Percentiles rank a stretch among this genome's conserved stretches.
phyloP scores from a whole-genome alignment of 2,329 filamentous ascomycete species.

The Paecilomyces sp. region DNA sequence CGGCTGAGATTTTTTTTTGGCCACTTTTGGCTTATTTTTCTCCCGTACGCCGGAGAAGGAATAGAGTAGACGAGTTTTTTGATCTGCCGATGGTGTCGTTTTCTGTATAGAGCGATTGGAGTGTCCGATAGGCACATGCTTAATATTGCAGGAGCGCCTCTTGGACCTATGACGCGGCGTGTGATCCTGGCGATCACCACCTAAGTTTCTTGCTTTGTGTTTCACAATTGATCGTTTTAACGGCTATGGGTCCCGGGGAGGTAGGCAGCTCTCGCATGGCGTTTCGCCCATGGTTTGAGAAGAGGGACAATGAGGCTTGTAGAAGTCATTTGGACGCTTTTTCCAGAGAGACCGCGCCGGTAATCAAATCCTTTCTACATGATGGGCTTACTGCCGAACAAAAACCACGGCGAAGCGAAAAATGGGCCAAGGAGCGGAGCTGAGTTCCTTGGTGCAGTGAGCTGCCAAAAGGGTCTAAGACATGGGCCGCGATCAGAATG shows the following conservation, averaged over 20 bases:
- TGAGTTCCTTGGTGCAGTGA: background rate
- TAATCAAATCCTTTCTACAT: background rate
- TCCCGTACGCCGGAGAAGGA: background rate
- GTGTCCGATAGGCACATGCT: background rate
- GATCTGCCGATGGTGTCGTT: background rate
- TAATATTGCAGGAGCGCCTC: background rate
- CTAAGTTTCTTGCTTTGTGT: background rate
- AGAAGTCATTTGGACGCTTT: background rate
- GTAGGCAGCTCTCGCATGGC: background rate
- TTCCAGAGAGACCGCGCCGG: background rate
- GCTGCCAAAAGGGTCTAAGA: background rate
- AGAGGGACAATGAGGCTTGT: background rate
- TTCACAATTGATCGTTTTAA: background rate
- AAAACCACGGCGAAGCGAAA: background rate
- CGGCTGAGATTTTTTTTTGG: background rate
- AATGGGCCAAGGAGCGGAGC: background rate
- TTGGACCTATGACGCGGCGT: background rate
- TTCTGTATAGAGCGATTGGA: background rate
- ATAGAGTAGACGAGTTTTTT: background rate
- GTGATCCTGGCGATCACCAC: background rate
- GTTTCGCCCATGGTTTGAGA: background rate
- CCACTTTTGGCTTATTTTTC: background rate
- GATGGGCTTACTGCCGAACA: background rate
- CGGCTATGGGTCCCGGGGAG: background rate
- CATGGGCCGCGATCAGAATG: background rate